Evolutionary conservation across 768 basidiomycete genomes (phyloP), one percentile per base, ranked within the genome.

Genomic region (Lactarius deliciosus): DNA sequence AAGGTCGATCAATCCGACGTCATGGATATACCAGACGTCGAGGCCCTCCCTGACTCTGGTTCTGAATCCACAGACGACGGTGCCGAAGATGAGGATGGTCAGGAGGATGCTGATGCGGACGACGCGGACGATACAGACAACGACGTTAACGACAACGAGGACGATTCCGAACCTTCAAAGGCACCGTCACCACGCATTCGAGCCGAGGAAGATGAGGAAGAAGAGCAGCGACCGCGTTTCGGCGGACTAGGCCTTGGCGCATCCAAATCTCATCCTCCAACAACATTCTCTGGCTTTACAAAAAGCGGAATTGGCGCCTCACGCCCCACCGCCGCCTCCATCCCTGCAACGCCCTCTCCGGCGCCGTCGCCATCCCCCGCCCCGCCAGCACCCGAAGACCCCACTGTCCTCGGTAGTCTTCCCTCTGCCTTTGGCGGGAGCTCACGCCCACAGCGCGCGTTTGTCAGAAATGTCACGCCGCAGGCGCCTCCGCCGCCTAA

Each of bases 111-210:
- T 30, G 78, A 76, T 10, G 76, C 72, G 34, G 78, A 79, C 40
- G 79, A 73, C 38, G 73, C 74, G 43, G 78, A 73, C 53, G 77
- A 79, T 53, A 74, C 73, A 64, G 79, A 76, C 53, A 76, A 74
- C 5, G 43, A 47, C 9, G 77, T 74, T 41, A 79, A 74, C 20
- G 78, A 76, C 64, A 76, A 74, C 68, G 66, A 64, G 75, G 80
- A 82, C 70, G 77, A 80, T 69, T 81, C 80, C 72, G 82, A 80
- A 73, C 76, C 82, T 40, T 84, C 86, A 66, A 82, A 79, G 72
- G 78, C 81, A 32, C 80, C 84, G 5, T 85, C 86, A 70, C 86
- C 86, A 57, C 80, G 83, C n/a, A 76, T 85, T 43, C 81, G 79
- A 25, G 77, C 81, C 58, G 82, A 82, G 53, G 81, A 82, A 25